phyloP scores from a whole-genome alignment of 2,329 filamentous ascomycete species.

The Nigrospora oryzae region DNA sequence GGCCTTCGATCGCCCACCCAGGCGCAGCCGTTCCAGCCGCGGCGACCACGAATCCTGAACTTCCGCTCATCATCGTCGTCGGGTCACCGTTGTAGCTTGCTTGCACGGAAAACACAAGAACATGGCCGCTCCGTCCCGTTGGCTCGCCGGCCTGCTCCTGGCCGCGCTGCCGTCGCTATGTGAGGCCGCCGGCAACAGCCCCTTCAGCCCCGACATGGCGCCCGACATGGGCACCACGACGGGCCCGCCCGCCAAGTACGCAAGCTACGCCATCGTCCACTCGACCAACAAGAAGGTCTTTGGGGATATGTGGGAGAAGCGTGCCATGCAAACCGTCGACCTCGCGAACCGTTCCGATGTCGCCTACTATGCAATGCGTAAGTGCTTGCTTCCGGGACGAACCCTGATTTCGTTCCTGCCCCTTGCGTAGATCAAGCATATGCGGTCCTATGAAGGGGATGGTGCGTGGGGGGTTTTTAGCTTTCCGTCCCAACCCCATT shows the following conservation, averaged over 20 bases:
- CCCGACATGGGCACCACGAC: neutral
- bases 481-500: no score
- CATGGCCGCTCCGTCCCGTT: neutral
- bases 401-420: no score
- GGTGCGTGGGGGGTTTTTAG: no score
- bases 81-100: neutral
- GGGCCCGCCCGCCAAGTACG: constrained; percentile 7
- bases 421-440: no score
- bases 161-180: neutral
- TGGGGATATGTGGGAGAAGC: constrained; percentile 26
- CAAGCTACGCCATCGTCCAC: constrained; percentile 33
- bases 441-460: no score
- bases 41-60: no score
- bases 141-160: neutral
- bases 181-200: no score
- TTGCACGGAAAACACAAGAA: no score
- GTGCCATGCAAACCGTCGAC: constrained; percentile 27
- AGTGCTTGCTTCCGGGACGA: constrained; percentile 6
- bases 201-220: neutral
- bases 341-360: constrained; percentile 43
- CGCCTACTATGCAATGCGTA: constrained; percentile 43
- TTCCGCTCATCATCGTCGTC: no score
- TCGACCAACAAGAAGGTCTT: constrained; percentile 32
- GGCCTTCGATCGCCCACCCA: no score
- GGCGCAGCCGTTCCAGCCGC: no score